Evolutionary conservation across 192 early-diverging fungal species (phyloP).

Genomic region (Coemansia interrupta): DNA sequence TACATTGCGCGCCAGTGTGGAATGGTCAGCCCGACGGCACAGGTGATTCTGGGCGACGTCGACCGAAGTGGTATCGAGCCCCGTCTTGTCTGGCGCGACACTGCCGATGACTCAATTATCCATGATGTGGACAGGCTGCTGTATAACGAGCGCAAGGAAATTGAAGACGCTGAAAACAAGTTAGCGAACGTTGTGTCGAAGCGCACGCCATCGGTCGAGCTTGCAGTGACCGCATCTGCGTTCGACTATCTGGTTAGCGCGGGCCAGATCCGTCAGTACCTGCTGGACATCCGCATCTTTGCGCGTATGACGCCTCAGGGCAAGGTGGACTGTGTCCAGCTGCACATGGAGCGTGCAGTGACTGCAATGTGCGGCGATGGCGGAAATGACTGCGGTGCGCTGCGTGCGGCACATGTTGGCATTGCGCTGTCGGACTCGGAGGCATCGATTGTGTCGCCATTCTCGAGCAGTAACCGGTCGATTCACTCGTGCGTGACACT

Average conservation of each 20-base stretch:
- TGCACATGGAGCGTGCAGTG: conserved; percentile 75
- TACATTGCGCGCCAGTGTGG: conserved; percentile 68
- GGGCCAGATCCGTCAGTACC: conserved; percentile 51
- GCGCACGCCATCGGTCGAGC: conserved; percentile 48
- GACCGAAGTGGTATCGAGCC: conserved; percentile 9
- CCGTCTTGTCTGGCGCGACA: conserved; percentile 58
- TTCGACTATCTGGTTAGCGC: conserved; percentile 54
- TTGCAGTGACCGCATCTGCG: conserved; percentile 70
- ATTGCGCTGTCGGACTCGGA: conserved; percentile 77
- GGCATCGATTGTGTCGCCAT: conserved; percentile 82
- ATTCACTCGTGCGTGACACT: conserved; percentile 69
- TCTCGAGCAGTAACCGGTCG: conserved; percentile 62
- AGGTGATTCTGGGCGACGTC: conserved; percentile 60
- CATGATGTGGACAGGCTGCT: conserved; percentile 32
- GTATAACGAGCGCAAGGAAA: neutral
- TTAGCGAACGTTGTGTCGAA: neutral
- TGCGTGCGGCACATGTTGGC: conserved; percentile 77
- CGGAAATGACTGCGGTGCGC: conserved; percentile 80
- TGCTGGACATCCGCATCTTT: conserved; percentile 71
- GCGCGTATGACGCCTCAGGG: conserved; percentile 76
- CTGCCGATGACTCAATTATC: conserved; percentile 52
- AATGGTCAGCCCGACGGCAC: conserved; percentile 56
- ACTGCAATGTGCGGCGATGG: conserved; percentile 88
- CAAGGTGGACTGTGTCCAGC: conserved; percentile 68
- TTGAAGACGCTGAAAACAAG: conserved; percentile 20